Evolutionary conservation across 768 basidiomycete species (phyloP).

Genomic region (Trametes cubensis): DNA sequence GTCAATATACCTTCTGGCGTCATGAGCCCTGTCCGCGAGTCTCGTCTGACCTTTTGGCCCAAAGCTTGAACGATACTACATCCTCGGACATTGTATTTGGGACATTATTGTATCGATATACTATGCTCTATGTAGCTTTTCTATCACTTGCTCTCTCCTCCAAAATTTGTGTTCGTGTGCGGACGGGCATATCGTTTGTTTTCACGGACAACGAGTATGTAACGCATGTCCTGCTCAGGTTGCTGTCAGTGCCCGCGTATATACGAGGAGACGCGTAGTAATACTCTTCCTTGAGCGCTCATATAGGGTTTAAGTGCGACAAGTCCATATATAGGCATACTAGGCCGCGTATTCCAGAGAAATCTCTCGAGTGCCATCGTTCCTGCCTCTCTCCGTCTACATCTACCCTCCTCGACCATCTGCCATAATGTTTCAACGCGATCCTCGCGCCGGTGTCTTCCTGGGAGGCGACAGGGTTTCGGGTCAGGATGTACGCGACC

Average conservation of each 20-base stretch:
- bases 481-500: constrained; percentile 94
- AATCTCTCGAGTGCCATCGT: constrained; percentile 18
- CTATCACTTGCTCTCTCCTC: too few relatives aligned
- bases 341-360: constrained; percentile 14
- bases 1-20: constrained; percentile 22
- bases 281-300: too few relatives aligned
- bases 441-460: constrained; percentile 90
- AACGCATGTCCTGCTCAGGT: too few relatives aligned
- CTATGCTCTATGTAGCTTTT: too few relatives aligned
- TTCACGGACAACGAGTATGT: too few relatives aligned
- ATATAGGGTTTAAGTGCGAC: background rate
- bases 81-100: background rate
- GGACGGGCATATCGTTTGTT: too few relatives aligned
- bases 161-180: too few relatives aligned
- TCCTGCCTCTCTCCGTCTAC: constrained; percentile 9
- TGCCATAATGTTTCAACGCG: constrained; percentile 78
- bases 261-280: too few relatives aligned
- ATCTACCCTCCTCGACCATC: constrained; percentile 2
- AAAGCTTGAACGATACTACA: constrained; percentile 4
- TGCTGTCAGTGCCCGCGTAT: too few relatives aligned
- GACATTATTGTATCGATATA: too few relatives aligned
- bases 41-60: constrained; percentile 15
- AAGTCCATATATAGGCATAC: constrained; percentile 5
- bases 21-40: constrained; percentile 21
- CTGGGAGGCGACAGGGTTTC: constrained; percentile 92